Evolutionary conservation across 495 filamentous ascomycete genomes (phyloP), one percentile per base, ranked within the genome.

Genomic region (Xylaria scruposa): DNA sequence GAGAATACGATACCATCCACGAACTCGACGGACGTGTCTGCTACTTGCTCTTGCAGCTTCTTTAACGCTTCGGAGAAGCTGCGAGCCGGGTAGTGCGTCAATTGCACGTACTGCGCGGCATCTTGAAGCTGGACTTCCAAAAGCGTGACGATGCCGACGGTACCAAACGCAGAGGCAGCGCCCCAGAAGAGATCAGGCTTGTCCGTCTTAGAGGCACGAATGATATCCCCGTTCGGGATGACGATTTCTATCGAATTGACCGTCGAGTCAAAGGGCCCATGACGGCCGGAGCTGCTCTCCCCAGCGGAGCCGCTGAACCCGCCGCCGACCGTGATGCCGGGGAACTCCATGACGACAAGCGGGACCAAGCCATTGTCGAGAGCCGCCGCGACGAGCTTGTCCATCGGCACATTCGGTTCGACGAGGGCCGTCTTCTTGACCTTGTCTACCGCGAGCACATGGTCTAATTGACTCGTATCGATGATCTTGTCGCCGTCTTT

Each of bases 391-490:
- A 91, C 85, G 9, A 91, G 82, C 9, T 74, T 76, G 75, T 90
- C 89, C 89, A 91, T 90, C 6, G 89, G 78, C 9, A 91, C 89
- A 76, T 90, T 91, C 9, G 90, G 89, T 78, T 91, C 90, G 7
- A 90, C 89, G 29, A 89, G 78, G 33, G 84, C 86, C 33, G 81
- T 83, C 68, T 83, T 82, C 44, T 61, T 70, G 7, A 66, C 53
- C 0, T 64, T 70, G 79, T 92, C 82, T 71, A 92, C 79, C 5
- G 79, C 51, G 2, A 93, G 80, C 26, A 93, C 84, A 72, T 84
- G 78, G 62, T 81, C 82, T 21, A 93, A 84, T 40, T 70, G 71
- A 71, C 81, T 81, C 42, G 78, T 91, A 76, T 93, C 88, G 56
- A 91, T 81, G 10, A 84, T 84, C 60, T 86, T 83, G 61, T 84